Base-by-base conservation (phyloP, 805 yeast genomes). In the Pichia californica region DNA sequence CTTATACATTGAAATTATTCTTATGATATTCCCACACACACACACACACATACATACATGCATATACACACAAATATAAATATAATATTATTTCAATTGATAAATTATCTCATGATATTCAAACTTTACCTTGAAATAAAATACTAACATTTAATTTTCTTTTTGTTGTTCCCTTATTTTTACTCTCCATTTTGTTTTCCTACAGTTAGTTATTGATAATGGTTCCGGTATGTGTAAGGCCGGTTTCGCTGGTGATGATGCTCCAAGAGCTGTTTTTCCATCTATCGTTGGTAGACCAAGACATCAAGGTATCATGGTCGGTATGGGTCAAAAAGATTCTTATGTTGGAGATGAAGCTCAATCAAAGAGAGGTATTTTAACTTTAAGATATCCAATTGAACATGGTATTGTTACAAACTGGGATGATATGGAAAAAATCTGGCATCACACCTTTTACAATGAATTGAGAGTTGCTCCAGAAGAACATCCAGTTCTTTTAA, bases 211-310 rank as follows among this genome's bases (percentile, higher is more conserved):
- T 76, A 91, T 91, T 76, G 99, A 91, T 73, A 91, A 91, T 77
- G 99, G 99, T 78, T 93, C 99, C 68, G 99, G 99, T 81, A 93
- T 93, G 98, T 93, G 99, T 83, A 93, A 93, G 73, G 99, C 99
- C 91, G 99, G 99, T 75, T 93, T 89, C 70, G 98, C 99, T 81
- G 99, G 99, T 79, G 98, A 93, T 69, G 99, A 93, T 77, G 98
- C 98, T 56, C 99, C 99, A 69, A 86, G 97, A 73, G 98, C 99
- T 64, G 99, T 93, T 61, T 93, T 93, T 91, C 99, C 99, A 67
- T 93, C 98, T 52, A 91, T 93, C 66, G 99, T 91, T 56, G 99
- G 99, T 77, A 93, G 99, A 78, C 98, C 99, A 78, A 89, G 96
- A 82, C 99, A 93, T 73, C 98, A 93, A 74, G 98, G 98, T 83